Conservation (phyloP, 2,329 filamentous ascomycete species). For the Aspergillus udagawae region DNA sequence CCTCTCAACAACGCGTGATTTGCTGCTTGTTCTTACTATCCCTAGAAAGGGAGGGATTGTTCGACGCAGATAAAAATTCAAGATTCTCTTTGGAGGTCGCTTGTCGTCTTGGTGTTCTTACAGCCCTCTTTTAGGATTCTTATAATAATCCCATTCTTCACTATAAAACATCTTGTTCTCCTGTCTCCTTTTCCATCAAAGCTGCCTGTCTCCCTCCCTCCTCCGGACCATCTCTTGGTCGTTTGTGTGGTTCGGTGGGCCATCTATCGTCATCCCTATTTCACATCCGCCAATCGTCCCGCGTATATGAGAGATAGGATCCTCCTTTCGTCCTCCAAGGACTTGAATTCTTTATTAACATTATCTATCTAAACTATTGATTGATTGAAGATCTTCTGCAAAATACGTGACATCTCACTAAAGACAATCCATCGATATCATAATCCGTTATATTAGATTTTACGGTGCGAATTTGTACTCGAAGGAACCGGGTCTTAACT, state of each 20-base stretch:
- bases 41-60: neutral
- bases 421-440: neutral
- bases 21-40: neutral
- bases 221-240: conserved; percentile 6
- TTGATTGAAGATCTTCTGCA: conserved; percentile 4
- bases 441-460: neutral
- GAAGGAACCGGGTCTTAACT: neutral
- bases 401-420: neutral
- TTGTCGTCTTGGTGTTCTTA: neutral
- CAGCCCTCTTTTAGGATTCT: neutral
- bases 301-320: conserved; percentile 8
- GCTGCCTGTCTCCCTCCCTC: neutral
- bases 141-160: neutral
- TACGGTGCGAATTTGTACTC: neutral
- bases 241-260: conserved; percentile 41
- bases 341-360: neutral
- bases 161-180: neutral
- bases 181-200: neutral
- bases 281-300: conserved; percentile 31
- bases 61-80: neutral
- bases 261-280: conserved; percentile 36
- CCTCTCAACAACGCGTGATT: neutral
- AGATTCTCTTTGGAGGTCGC: neutral
- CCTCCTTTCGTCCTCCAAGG: neutral
- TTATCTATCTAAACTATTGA: neutral